Base-by-base conservation (phyloP, 2,329 filamentous ascomycete genomes). In the Phialocephala subalpina region DNA sequence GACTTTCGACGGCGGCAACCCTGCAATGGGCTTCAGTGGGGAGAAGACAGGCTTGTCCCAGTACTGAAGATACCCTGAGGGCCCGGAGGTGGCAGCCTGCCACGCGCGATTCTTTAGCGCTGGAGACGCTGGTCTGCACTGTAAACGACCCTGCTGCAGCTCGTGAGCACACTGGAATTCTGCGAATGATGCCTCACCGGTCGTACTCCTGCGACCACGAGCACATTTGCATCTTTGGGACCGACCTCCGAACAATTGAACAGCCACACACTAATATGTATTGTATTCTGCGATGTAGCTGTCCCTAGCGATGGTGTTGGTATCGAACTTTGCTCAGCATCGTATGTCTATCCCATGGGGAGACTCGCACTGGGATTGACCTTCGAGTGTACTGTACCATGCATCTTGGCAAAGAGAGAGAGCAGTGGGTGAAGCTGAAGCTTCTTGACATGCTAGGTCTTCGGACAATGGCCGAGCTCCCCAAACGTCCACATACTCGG, bases 111-210 rank as follows among this genome's bases (percentile, higher is more conserved):
- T 38, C 9, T 36, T 57, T 57, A 16, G 55, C 55, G 55, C 55
- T 57, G 55, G 55, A 57, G 55, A 57, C 55, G 55, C 55, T 57
- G 55, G 55, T 25, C 11, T 14, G 25, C 49, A 53, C 25, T 53
- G 49, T 27, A 53, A 18, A 53, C 49, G 49, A 53, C 49, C 45
- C 25, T 27, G 49, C 49, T 53, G 49, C 49, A 53, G 49, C 49
- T 16, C 25, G 49, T 18, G 22, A 18, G 45, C 45, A 25, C 45
- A n/a, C 45, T 49, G 45, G n/a, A 5, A 49, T 22, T n/a, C 11
- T 47, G 45, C 45, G 20, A 49, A 27, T 49, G 45, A 3, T 20
- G n/a, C 45, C 20, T 49, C 45, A n/a, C 45, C 45, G 45, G 45
- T 14, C 45, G n/a, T 49, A n/a, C 20, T 49, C n/a, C 45, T 49